Base-by-base conservation (phyloP, 768 basidiomycete species). In the Phanerochaete carnosa region DNA sequence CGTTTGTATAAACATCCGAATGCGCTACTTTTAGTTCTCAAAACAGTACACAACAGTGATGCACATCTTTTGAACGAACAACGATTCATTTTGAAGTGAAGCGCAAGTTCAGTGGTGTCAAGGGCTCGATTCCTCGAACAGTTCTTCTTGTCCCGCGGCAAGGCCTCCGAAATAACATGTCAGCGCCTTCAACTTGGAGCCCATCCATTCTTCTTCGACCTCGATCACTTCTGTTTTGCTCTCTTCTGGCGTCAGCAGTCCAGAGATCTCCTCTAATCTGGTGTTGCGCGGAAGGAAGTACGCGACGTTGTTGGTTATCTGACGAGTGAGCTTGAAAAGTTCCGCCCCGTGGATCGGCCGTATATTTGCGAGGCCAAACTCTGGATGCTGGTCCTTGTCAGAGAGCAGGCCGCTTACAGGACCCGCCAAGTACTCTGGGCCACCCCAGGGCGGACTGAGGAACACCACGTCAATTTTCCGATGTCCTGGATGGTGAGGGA, bases 161-260 rank as follows among this genome's bases (percentile, higher is more conserved):
- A 98, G 75, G 13, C 93, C 93, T 7, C 96, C 96, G 73, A 89
- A 97, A 72, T 97, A 96, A 71, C 92, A 95, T 0, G 94, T 97
- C 55, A 98, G 74, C 0, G 95, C 96, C 70, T 98, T 98, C 46
- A 98, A 74, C 77, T 96, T 96, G 11, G 79, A 79, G 2, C 94
- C 89, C 88, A 93, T 96, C 95, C 94, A 98, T 71, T 93, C 93
- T 73, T 98, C 96, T 70, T 98, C 95, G 7, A 98, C 82, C 73
- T 98, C 96, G 11, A 96, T 81, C 72, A 73, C 78, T 72, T 94
- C 92, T 13, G 26, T 30, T 23, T 13, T 23, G 23, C 43, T 37
- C 33, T 35, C 30, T 33, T 60, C 59, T 23, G 22, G 22, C 13
- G 13, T 5, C 33, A 83, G 70, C 45, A 92, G 72, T 0, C 66